Percentiles rank a stretch among this genome's conserved stretches.
Evolutionary conservation across 169 alveolate species (phyloP).

Genomic region (Plasmodium fragile): DNA sequence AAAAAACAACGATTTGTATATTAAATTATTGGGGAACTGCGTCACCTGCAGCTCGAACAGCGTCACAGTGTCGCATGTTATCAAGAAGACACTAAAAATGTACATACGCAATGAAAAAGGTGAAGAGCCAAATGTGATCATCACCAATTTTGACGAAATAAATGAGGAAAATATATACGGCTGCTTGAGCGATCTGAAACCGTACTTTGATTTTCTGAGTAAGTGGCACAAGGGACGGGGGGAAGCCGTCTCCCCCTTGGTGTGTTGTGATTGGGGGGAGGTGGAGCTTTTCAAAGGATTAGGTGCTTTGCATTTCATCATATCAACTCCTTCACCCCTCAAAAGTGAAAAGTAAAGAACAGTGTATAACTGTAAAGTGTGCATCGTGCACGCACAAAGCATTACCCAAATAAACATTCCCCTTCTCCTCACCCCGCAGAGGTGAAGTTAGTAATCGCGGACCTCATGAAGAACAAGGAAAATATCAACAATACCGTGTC

Average conservation of each 20-base stretch:
- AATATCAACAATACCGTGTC: conserved; percentile 61
- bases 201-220: conserved; percentile 73
- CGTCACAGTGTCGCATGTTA: conserved; percentile 81
- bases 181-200: conserved; percentile 50
- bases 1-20: conserved; percentile 72
- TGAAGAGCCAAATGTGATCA: conserved; percentile 80
- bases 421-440: conserved; percentile 11
- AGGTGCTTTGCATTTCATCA: background rate
- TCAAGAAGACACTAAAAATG: conserved; percentile 80
- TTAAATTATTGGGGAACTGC: conserved; percentile 83
- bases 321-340: background rate
- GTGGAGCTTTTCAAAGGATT: background rate
- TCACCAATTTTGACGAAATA: conserved; percentile 76
- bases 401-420: background rate
- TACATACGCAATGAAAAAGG: conserved; percentile 76
- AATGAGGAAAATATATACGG: conserved; percentile 73
- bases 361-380: background rate
- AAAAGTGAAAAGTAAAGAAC: background rate
- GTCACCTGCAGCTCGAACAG: conserved; percentile 82
- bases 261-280: background rate
- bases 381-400: background rate
- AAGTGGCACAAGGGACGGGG: background rate
- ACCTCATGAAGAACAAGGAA: conserved; percentile 56
- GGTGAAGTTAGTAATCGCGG: conserved; percentile 47
- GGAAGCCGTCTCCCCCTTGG: background rate